These are phyloP conservation scores for Stagonosporopsis rhizophila DNA, from an alignment of 2,329 filamentous ascomycete species.

Conservation along the genomic window DNA sequence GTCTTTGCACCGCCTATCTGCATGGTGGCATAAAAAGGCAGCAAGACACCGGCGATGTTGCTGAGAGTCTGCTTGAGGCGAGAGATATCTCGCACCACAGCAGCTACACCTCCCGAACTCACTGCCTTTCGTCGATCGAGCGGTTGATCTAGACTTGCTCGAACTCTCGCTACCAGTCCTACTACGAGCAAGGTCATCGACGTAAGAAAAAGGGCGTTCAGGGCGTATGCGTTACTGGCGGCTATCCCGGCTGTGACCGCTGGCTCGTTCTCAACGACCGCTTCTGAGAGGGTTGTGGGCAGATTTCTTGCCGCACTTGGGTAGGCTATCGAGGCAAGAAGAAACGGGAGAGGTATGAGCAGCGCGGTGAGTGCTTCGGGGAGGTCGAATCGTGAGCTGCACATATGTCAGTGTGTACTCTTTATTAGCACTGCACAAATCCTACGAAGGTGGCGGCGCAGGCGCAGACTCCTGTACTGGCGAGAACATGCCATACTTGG, in stretches of 20 bases:
- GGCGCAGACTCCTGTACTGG: conserved; percentile 44
- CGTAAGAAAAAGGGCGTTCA: conserved; percentile 56
- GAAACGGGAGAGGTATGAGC: conserved; percentile 58
- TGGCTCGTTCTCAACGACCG: conserved; percentile 27
- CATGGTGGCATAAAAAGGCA: conserved; percentile 65
- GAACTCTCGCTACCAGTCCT: conserved; percentile 50
- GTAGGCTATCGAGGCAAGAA: conserved; percentile 57
- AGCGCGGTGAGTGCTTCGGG: conserved; percentile 59
- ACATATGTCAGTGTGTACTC: not conserved
- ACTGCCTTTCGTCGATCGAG: conserved; percentile 48
- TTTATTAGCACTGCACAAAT: conserved; percentile 7
- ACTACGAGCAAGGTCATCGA: conserved; percentile 56
- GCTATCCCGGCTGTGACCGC: conserved; percentile 14
- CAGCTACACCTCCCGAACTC: conserved; percentile 17
- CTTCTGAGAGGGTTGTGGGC: conserved; percentile 34
- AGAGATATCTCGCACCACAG: conserved; percentile 12
- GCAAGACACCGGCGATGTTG: conserved; percentile 51
- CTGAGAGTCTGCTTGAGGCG: conserved; percentile 35
- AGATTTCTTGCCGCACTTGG: conserved; percentile 35
- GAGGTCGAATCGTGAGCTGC: conserved; percentile 47
- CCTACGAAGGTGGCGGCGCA: conserved; percentile 34
- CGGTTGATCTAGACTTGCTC: conserved; percentile 36
- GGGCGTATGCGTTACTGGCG: conserved; percentile 38
- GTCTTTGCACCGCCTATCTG: conserved; percentile 62
- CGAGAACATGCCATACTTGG: conserved; percentile 41